phyloP scores from a whole-genome alignment of 2,329 filamentous ascomycete genomes.

The Didymellaceae sp. region DNA sequence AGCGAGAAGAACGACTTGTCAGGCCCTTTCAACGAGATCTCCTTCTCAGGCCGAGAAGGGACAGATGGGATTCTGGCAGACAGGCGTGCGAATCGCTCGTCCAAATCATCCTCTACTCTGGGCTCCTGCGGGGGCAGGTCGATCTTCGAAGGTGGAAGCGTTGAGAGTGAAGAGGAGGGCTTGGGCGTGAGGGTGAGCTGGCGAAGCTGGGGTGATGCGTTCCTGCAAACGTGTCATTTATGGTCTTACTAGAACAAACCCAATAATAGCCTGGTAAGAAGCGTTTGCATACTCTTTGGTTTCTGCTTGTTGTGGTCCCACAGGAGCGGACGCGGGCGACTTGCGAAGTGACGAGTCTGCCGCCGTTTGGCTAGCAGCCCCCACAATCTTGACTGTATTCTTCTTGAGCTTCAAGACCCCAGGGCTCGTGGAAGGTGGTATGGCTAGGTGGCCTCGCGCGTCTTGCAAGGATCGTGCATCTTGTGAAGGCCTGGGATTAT shows the following conservation, averaged over 20 bases:
- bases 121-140: not conserved
- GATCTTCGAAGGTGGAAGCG: constrained; percentile 3
- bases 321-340: not conserved
- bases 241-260: too few relatives aligned
- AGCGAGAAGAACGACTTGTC: constrained; percentile 15
- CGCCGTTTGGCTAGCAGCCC: constrained; percentile 22
- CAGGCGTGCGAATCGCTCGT: constrained; percentile 30
- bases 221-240: constrained; percentile 7
- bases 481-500: not conserved
- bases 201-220: not conserved
- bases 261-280: too few relatives aligned
- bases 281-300: constrained; percentile 25
- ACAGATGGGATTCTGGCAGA: constrained; percentile 1
- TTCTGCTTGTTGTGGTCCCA: constrained; percentile 10
- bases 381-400: constrained; percentile 34
- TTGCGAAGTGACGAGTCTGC: too few relatives aligned
- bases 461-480: constrained; percentile 4
- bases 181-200: not conserved
- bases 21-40: not conserved
- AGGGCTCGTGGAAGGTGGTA: constrained; percentile 27
- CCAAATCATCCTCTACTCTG: constrained; percentile 22
- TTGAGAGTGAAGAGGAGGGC: not conserved
- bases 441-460: constrained; percentile 24
- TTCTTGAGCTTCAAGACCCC: constrained; percentile 39
- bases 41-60: not conserved